Evolutionary conservation across 202 grass and related monocot species (phyloP), one percentile per base, ranked within the genome.

Genomic region (Brachypodium distachyon): DNA sequence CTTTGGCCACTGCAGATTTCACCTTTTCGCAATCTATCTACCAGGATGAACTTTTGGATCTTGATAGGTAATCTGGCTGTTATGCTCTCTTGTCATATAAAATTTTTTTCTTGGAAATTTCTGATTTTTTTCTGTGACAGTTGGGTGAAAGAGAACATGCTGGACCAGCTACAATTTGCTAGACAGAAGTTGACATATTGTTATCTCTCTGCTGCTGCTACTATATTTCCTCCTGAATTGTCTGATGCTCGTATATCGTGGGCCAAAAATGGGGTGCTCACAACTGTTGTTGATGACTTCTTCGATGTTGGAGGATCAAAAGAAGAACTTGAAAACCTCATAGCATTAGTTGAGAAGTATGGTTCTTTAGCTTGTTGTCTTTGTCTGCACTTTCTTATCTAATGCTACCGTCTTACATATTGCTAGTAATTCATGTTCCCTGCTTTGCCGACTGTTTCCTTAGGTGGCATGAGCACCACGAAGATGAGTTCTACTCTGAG

Each of bases 221-320:
- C 86, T 26, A 62, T 92, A 59, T 96, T 65, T 67, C 79, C 81
- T 53, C 83, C 77, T 78, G 77, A 97, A 73, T 54, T 90, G 5
- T 79, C 73, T 32, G 85, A 97, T 61, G 90, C 93, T 37, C 93
- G 88, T 70, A 87, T 91, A 67, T 79, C 78, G 40, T 97, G 90
- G 87, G 73, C 90, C 28, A 89, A 97, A 89, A 93, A 91, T 82
- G 83, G 57, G 37, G 86, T 93, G 13, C 88, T 97, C 32, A 87
- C 90, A 58, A 93, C 88, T 17, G 29, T 97, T 13, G 80, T 93
- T 56, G 93, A 97, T 57, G 93, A 97, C 67, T 91, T 97, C 64
- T 93, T 93, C 11, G 93, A 97, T 44, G 40, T 85, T 59, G 90
- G 85, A 64, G 90, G 87, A 80, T 97, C 93, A 62, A 77, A 46